Conservation (phyloP, 1,284 basidiomycete genomes). For the Tylopilus sp. region DNA sequence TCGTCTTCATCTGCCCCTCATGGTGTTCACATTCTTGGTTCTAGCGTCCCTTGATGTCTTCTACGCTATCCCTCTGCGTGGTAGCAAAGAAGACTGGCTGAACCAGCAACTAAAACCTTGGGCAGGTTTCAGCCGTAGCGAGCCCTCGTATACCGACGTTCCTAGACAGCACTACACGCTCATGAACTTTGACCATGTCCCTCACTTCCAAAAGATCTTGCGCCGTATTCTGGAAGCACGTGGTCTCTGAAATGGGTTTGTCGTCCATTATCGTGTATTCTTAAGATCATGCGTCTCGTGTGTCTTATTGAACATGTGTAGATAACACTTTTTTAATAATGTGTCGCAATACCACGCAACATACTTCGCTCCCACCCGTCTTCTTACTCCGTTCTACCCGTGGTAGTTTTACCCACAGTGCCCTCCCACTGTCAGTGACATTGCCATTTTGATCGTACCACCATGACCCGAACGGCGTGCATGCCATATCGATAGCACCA, state of each 20-base stretch:
- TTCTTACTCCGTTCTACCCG: too few relatives aligned
- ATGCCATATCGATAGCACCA: too few relatives aligned
- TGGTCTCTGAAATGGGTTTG: conserved; percentile 16
- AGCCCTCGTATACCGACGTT: conserved; percentile 30
- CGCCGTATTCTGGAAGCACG: conserved; percentile 30
- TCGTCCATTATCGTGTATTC: too few relatives aligned
- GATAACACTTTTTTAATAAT: too few relatives aligned
- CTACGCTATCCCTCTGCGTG: conserved; percentile 32
- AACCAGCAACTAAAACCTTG: conserved; percentile 38
- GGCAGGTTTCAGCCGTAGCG: conserved; percentile 24
- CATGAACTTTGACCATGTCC: conserved; percentile 37
- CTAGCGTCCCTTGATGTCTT: conserved; percentile 28
- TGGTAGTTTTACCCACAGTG: too few relatives aligned
- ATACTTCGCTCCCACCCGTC: too few relatives aligned
- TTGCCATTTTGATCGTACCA: too few relatives aligned
- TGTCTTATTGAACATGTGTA: too few relatives aligned
- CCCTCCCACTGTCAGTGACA: too few relatives aligned
- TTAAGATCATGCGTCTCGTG: too few relatives aligned
- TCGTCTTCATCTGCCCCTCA: neutral
- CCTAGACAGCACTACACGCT: conserved; percentile 36
- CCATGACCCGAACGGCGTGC: too few relatives aligned
- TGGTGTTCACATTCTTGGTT: neutral
- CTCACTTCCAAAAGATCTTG: conserved; percentile 36
- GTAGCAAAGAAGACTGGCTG: conserved; percentile 36
- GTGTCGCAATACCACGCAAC: too few relatives aligned